Percentiles rank a stretch among this genome's conserved stretches.
phyloP scores from a whole-genome alignment of 768 basidiomycete species.

The Lentinus brumalis region DNA sequence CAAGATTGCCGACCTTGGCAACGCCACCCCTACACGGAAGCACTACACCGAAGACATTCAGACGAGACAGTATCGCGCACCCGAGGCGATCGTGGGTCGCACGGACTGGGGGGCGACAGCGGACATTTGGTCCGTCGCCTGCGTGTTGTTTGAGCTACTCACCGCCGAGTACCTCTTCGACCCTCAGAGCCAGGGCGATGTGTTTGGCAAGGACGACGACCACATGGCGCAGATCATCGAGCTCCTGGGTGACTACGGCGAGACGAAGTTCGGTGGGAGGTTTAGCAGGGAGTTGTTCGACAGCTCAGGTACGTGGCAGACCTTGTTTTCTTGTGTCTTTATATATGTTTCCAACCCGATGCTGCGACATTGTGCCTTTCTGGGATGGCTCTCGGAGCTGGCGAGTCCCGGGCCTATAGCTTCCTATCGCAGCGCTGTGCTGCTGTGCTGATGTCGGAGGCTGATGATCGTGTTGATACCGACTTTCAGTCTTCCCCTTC shows the following conservation, averaged over 20 bases:
- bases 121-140: constrained; percentile 92
- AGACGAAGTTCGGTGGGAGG: constrained; percentile 81
- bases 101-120: constrained; percentile 84
- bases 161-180: constrained; percentile 94
- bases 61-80: constrained; percentile 92
- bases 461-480: constrained; percentile 1
- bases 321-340: not conserved
- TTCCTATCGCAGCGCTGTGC: not conserved
- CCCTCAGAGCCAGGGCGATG: constrained; percentile 76
- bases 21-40: constrained; percentile 87
- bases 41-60: constrained; percentile 96
- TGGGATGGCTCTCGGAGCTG: not conserved
- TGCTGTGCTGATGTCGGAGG: constrained; percentile 1
- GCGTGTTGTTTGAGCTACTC: constrained; percentile 87
- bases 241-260: constrained; percentile 77
- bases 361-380: not conserved
- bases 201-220: constrained; percentile 92
- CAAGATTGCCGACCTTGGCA: constrained; percentile 94
- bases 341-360: not conserved
- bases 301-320: constrained; percentile 50
- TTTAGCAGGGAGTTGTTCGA: constrained; percentile 88
- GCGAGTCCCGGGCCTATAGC: not conserved
- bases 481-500: not conserved
- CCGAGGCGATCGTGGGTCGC: constrained; percentile 90
- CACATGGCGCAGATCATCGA: constrained; percentile 96